Percentiles rank a stretch among this genome's conserved stretches.
These are phyloP conservation scores for Sordariomycetes sp. DNA, from an alignment of 2,329 filamentous ascomycete genomes.

Conservation along the genomic window DNA sequence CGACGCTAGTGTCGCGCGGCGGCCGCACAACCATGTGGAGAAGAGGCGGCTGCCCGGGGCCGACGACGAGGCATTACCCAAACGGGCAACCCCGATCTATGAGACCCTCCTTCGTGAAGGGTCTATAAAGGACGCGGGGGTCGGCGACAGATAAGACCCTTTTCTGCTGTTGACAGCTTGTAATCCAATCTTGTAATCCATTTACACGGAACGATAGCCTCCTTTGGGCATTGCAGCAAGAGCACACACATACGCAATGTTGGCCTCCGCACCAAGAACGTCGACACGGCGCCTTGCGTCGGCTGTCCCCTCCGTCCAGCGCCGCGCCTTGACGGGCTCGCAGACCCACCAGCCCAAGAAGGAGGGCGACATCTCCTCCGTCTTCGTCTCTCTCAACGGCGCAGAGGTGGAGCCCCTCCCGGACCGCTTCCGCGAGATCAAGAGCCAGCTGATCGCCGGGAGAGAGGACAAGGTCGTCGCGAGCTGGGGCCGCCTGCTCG, in stretches of 20 bases:
- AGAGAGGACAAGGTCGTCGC: slow-evolving; percentile 30
- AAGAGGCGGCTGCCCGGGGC: neutral
- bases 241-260: too few relatives aligned
- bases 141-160: neutral
- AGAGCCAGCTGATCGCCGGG: slow-evolving; percentile 34
- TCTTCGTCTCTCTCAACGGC: slow-evolving; percentile 46
- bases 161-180: neutral
- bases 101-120: neutral
- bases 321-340: neutral
- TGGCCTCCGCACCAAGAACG: too few relatives aligned
- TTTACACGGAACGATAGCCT: neutral
- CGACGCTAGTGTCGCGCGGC: neutral
- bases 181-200: neutral
- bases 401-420: slow-evolving; percentile 30
- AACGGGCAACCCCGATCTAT: neutral
- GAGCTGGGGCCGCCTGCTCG: slow-evolving; percentile 35
- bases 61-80: neutral
- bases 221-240: too few relatives aligned
- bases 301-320: neutral
- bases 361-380: slow-evolving; percentile 48
- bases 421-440: slow-evolving; percentile 40
- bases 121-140: neutral
- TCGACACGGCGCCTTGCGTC: neutral
- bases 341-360: slow-evolving; percentile 21
- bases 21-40: neutral